These are phyloP conservation scores for Plantago rigida DNA, from an alignment of 305 asterid genomes.

Conservation along the genomic window DNA sequence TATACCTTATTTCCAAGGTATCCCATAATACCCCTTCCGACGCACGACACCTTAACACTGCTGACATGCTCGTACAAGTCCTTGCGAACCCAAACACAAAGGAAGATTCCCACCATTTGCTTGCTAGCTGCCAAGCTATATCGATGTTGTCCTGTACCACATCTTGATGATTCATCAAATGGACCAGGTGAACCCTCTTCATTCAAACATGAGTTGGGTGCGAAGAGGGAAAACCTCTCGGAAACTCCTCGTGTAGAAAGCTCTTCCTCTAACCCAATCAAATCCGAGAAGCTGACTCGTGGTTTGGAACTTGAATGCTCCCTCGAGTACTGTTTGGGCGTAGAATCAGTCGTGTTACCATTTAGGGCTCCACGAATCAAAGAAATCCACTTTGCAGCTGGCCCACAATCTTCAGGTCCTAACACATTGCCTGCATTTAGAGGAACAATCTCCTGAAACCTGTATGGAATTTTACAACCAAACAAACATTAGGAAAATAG, in stretches of 20 bases:
- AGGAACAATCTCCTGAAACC: conserved; percentile 86
- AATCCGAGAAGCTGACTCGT: conserved; percentile 49
- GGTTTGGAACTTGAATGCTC: conserved; percentile 24
- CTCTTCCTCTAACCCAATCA: conserved; percentile 34
- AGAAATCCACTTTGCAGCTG: conserved; percentile 66
- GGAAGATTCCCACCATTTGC: conserved; percentile 79
- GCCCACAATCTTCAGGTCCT: conserved; percentile 61
- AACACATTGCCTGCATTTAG: conserved; percentile 70
- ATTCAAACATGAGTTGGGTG: conserved; percentile 25
- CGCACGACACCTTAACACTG: conserved; percentile 59
- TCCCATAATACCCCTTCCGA: conserved; percentile 78
- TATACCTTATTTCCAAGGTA: conserved; percentile 50
- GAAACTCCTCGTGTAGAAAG: background rate
- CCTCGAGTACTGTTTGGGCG: conserved; percentile 23
- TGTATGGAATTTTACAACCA: conserved; percentile 17
- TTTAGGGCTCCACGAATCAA: conserved; percentile 53
- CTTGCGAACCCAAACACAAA: conserved; percentile 59
- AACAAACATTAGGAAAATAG: no score
- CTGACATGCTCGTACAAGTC: conserved; percentile 39
- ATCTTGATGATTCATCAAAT: background rate
- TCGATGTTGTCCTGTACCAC: conserved; percentile 14
- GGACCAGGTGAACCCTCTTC: conserved; percentile 25
- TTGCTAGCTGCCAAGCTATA: conserved; percentile 67
- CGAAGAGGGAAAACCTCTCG: conserved; percentile 16
- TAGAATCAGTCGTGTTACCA: conserved; percentile 3